phyloP scores from a whole-genome alignment of 2,329 filamentous ascomycete genomes.

The Diaporthe helianthi region DNA sequence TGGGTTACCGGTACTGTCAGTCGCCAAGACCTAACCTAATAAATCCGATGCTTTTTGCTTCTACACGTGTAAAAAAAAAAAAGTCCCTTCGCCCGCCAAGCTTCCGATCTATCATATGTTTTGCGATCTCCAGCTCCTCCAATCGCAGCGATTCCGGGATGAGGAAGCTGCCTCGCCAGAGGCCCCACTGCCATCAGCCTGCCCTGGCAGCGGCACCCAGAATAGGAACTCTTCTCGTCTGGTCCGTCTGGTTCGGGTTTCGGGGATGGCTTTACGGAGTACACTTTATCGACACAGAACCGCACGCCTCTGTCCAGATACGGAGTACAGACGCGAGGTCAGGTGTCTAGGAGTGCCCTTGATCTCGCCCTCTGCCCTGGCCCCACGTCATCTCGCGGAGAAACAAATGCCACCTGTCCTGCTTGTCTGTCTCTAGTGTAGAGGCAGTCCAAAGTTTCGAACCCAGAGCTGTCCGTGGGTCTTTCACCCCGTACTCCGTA shows the following conservation, averaged over 20 bases:
- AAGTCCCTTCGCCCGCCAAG: conserved; percentile 12
- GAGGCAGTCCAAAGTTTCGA: too few relatives aligned
- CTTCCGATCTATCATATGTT: conserved; percentile 16
- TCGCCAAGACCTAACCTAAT: not conserved
- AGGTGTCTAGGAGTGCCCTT: not conserved
- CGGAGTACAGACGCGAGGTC: not conserved
- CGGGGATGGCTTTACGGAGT: not conserved
- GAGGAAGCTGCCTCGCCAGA: conserved; percentile 13
- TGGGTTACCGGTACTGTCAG: conserved; percentile 1
- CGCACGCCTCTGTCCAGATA: too few relatives aligned
- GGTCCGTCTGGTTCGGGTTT: not conserved
- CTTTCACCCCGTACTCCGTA: too few relatives aligned
- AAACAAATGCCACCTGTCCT: not conserved
- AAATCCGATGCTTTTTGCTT: conserved; percentile 8
- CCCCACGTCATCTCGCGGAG: not conserved
- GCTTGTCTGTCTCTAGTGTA: not conserved
- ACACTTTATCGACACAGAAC: not conserved
- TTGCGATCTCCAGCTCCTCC: conserved; percentile 2
- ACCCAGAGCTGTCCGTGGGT: not conserved
- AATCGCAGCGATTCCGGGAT: conserved; percentile 19
- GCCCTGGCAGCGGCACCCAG: not conserved
- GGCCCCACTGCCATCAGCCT: not conserved
- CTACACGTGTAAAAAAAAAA: conserved; percentile 10
- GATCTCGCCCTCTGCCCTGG: too few relatives aligned
- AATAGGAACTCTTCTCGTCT: conserved; percentile 1